Conservation (phyloP, 306 rosid genomes). For the Delonix regia region DNA sequence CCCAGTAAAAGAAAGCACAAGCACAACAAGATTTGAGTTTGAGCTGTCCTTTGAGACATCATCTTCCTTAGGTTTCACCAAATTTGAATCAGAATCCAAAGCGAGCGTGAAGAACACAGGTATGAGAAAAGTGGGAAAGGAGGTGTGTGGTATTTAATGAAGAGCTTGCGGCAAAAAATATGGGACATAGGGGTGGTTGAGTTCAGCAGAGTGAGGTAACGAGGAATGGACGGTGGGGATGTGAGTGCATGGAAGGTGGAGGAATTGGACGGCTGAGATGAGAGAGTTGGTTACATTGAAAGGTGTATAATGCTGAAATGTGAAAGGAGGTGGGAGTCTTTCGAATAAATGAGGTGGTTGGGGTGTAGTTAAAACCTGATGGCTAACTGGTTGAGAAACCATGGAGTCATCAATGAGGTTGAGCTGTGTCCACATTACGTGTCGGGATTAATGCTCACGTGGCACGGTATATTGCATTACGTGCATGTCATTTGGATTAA, state of each 20-base stretch:
- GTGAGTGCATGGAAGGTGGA: not conserved
- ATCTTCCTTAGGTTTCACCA: not conserved
- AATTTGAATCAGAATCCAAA: not conserved
- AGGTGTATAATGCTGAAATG: no score
- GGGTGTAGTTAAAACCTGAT: conserved; percentile 19
- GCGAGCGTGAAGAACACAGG: not conserved
- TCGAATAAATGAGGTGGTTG: conserved; percentile 39
- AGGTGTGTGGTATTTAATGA: not conserved
- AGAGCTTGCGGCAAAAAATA: not conserved
- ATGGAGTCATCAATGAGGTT: not conserved
- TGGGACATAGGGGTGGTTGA: not conserved
- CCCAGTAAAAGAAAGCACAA: not conserved
- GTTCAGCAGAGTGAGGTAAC: not conserved
- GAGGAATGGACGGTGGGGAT: not conserved
- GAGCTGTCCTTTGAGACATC: not conserved
- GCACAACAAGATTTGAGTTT: not conserved
- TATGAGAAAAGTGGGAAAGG: not conserved
- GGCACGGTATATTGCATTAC: not conserved
- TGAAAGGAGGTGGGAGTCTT: not conserved
- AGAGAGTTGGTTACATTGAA: no score
- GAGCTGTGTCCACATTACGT: not conserved
- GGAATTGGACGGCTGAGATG: not conserved
- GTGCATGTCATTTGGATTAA: not conserved
- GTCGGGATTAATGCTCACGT: not conserved
- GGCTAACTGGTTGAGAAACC: not conserved